Conservation (phyloP, 2,329 filamentous ascomycete species). For the Colletotrichum phormii region DNA sequence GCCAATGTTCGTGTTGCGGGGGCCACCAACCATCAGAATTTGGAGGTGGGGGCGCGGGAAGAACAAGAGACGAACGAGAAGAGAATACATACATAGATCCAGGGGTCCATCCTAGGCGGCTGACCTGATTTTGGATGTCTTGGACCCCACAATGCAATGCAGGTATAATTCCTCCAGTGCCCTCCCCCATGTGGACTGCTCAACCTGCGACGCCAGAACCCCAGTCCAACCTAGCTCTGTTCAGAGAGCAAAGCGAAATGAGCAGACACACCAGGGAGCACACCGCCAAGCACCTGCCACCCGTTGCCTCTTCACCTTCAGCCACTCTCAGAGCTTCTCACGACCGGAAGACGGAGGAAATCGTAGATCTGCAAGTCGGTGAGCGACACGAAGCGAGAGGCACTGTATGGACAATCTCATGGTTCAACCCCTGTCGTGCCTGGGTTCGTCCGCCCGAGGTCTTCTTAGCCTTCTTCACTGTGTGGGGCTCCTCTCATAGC, state of each 20-base stretch:
- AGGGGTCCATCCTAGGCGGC: neutral
- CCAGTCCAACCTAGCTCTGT: neutral
- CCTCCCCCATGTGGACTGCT: neutral
- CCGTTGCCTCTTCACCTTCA: neutral
- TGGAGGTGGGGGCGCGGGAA: neutral
- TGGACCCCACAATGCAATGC: constrained; percentile 8
- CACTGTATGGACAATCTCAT: constrained; percentile 28
- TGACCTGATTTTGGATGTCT: neutral
- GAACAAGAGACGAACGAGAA: neutral
- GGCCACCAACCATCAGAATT: neutral
- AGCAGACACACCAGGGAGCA: constrained; percentile 12
- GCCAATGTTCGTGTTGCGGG: constrained; percentile 2
- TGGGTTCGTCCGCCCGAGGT: neutral
- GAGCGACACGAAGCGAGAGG: constrained; percentile 18
- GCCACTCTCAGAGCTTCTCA: neutral
- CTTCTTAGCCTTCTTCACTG: constrained; percentile 14
- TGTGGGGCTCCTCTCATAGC: constrained; percentile 9
- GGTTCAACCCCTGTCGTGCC: neutral
- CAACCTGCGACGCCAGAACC: neutral
- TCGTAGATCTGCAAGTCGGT: constrained; percentile 30
- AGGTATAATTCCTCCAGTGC: neutral
- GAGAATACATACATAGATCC: neutral
- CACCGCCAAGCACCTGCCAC: neutral
- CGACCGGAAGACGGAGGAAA: neutral
- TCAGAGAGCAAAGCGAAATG: constrained; percentile 26